Evolutionary conservation across 208 protist genomes (phyloP).

Genomic region (Vickermania spadyakhi): DNA sequence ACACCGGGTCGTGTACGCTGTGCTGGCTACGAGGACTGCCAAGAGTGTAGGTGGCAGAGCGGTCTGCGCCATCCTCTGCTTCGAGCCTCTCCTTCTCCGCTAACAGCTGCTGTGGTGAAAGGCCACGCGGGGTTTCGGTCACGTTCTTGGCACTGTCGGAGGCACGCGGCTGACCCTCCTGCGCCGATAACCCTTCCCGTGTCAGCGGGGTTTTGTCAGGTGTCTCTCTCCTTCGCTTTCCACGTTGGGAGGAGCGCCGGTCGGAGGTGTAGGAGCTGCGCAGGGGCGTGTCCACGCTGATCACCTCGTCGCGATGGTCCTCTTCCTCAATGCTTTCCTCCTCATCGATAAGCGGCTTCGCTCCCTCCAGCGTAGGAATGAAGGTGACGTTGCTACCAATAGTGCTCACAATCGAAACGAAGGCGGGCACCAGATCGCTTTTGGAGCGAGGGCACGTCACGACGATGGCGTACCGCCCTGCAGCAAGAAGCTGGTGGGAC

Average conservation of each 20-base stretch:
- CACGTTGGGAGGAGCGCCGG: background rate
- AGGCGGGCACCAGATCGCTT: constrained; percentile 27
- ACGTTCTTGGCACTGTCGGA: no score
- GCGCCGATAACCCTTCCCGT: no score
- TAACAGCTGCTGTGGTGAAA: background rate
- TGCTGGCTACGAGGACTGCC: background rate
- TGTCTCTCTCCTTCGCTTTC: no score
- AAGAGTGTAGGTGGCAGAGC: no score
- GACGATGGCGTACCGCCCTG: constrained; percentile 58
- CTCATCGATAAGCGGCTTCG: constrained; percentile 51
- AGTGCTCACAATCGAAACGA: constrained; percentile 35
- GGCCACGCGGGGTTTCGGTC: background rate
- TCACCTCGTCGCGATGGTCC: constrained; percentile 5
- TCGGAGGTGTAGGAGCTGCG: background rate
- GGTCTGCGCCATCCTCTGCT: background rate
- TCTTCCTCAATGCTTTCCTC: constrained; percentile 67
- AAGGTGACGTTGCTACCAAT: constrained; percentile 37
- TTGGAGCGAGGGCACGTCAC: constrained; percentile 58
- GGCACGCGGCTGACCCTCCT: no score
- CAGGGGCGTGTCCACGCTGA: background rate
- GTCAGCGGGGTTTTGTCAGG: no score
- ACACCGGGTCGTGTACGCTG: background rate
- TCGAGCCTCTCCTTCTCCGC: background rate
- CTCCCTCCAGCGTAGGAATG: constrained; percentile 49
- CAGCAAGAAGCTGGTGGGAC: constrained; percentile 33